Evolutionary conservation across 139 green algal species (phyloP), one percentile per base, ranked within the genome.

Genomic region (Haematococcus sp.): DNA sequence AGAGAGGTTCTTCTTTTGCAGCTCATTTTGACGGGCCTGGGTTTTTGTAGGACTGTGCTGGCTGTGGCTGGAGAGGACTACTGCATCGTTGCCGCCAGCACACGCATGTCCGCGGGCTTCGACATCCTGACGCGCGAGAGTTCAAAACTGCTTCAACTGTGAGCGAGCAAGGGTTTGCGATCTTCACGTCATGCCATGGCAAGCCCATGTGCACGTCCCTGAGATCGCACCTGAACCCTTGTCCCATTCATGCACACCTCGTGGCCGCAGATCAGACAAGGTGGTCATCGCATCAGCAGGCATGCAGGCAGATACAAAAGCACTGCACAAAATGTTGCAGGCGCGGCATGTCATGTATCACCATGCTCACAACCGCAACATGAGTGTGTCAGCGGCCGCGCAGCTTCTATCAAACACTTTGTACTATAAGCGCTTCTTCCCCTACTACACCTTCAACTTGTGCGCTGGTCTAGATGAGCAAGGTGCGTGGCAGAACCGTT

Each of bases 401-500:
- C 96, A 99, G 91, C 90, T 98, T 67, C 85, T 99, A 33, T 91
- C 87, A 59, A 99, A 98, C 89, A 99, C 95, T 13, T 82, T 98
- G 51, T 97, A 97, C 83, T 90, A 93, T 77, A 95, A 97, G 83
- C 91, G 96, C 71, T 99, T 99, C 91, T 99, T 99, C 81, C 96
- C 96, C 3, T 99, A 97, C 85, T 99, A 98, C 93, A 98, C 96
- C 20, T 98, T 97, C 80, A 99, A 98, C 87, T 77, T 99, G 27
- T 83, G 88, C n/a, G 92, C 84, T 0, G 96, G 96, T 25, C 82
- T 99, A 30, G 96, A 99, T 77, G 81, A 89, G 19, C 63, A 98
- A 61, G 94, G 94, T 95, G 61, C 35, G 86, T 67, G 40, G 32
- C 9, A 64, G 9, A 16, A 64, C 9, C 25, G n/a, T n/a, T n/a